Evolutionary conservation across 257 asterid species (phyloP).

Genomic region (Eustoma russellianum): DNA sequence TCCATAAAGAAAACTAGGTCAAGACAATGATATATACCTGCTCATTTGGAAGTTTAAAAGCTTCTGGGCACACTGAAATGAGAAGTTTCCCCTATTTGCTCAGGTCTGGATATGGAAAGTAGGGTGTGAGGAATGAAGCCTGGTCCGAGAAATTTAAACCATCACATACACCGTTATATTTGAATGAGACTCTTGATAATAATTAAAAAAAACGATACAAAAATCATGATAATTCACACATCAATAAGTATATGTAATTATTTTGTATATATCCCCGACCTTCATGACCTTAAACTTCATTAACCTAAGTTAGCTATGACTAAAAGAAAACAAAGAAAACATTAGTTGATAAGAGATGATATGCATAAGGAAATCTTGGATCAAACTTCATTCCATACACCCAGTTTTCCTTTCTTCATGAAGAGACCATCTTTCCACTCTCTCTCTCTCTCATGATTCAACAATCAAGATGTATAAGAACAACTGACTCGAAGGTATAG

Average conservation of each 20-base stretch:
- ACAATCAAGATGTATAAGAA: slow-evolving; percentile 30
- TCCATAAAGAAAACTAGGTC: not conserved
- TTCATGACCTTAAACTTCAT: too few species aligned
- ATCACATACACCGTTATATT: too few species aligned
- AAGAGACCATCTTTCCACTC: not conserved
- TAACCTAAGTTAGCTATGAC: too few species aligned
- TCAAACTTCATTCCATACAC: slow-evolving; percentile 84
- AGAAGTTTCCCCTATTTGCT: not conserved
- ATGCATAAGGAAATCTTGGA: slow-evolving; percentile 41
- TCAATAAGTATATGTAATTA: too few species aligned
- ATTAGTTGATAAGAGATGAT: too few species aligned
- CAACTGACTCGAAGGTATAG: too few species aligned
- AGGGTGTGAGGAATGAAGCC: slow-evolving; percentile 77
- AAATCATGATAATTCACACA: too few species aligned
- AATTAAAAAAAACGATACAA: too few species aligned
- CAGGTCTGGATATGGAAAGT: too few species aligned
- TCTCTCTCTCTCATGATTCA: slow-evolving; percentile 30
- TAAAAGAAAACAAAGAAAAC: too few species aligned
- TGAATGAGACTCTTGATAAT: too few species aligned
- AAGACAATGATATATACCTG: slow-evolving; percentile 3
- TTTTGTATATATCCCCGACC: too few species aligned
- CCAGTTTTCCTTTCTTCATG: slow-evolving; percentile 21
- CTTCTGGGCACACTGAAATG: not conserved
- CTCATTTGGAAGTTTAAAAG: not conserved
- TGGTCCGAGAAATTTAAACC: slow-evolving; percentile 71